Evolutionary conservation across 768 basidiomycete species (phyloP), one percentile per base, ranked within the genome.

Genomic region (Suillus weaverae): DNA sequence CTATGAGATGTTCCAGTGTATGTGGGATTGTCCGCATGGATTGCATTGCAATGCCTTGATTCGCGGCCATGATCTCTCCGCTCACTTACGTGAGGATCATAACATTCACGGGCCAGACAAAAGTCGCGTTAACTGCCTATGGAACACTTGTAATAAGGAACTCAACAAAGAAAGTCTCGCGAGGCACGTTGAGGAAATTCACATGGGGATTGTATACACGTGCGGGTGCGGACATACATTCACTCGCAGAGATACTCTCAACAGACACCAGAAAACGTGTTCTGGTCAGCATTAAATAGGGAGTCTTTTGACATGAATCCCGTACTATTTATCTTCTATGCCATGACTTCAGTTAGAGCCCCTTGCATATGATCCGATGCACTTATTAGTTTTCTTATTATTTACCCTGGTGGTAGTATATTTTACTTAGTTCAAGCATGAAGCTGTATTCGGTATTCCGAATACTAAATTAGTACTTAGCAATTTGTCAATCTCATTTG

Each of bases 121-220:
- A 22, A 0, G 0, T 10, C 26, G 9, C 2, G 8, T 38, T 9
- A 0, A 0, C 1, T 57, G 56, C 18, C 16, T 0, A 20, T 57
- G 56, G 38, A 5, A 11, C 0, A 1, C 10, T 26, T 57, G 56
- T 18, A 5, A 18, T 18, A 5, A 0, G 22, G 22, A 6, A 1
- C 0, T 39, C 16, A 30, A 57, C 0, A 18, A 22, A 18, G 26
- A 18, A 66, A 26, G 4, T 18, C 16, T 57, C 1, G 2, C 1
- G 38, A 18, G 75, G 1, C 74, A 75, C 26, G 50, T 77, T 1
- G 68, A 75, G 44, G 75, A 75, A 16, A 64, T 3, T 2, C 75
- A 77, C 30, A 61, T 75, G 2, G 57, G 36, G 18, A 67, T 64
- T 41, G 51, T 44, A 4, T 69, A 74, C 70, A 64, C 64, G 0